Evolutionary conservation across 768 basidiomycete species (phyloP).

Genomic region (Tephrocybe sp.): DNA sequence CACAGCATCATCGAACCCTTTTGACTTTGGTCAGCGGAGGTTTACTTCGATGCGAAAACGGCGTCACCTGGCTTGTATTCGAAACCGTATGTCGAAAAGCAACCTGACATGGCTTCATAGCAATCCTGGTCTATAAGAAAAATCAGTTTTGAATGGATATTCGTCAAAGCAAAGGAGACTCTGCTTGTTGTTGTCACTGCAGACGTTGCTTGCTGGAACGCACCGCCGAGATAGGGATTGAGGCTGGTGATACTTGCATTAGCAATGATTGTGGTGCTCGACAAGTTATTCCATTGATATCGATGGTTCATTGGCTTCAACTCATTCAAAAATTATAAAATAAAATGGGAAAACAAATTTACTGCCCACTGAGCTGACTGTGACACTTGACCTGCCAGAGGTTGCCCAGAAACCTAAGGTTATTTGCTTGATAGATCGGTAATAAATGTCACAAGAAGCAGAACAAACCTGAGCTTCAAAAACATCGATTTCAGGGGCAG

Average conservation of each 20-base stretch:
- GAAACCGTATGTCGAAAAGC: slow-evolving; percentile 74
- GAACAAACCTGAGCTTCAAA: slow-evolving; percentile 72
- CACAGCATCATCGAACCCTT: slow-evolving; percentile 52
- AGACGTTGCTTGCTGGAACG: slow-evolving; percentile 83
- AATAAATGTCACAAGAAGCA: neutral
- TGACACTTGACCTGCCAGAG: slow-evolving; percentile 57
- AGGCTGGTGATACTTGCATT: slow-evolving; percentile 47
- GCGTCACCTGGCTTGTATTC: slow-evolving; percentile 68
- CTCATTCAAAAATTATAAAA: neutral
- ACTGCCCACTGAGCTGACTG: slow-evolving; percentile 85
- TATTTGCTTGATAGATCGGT: neutral
- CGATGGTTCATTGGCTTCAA: slow-evolving; percentile 70
- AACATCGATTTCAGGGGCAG: slow-evolving; percentile 89
- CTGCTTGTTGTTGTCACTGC: slow-evolving; percentile 58
- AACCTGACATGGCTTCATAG: slow-evolving; percentile 53
- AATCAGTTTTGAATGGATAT: neutral
- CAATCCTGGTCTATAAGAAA: slow-evolving; percentile 56
- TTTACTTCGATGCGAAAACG: neutral
- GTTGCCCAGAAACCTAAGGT: slow-evolving; percentile 28
- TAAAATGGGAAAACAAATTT: slow-evolving; percentile 24
- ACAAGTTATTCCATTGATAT: slow-evolving; percentile 69
- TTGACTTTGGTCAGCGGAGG: neutral
- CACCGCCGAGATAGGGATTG: slow-evolving; percentile 73
- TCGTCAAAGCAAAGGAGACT: slow-evolving; percentile 12
- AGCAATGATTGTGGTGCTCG: slow-evolving; percentile 53